These are phyloP conservation scores for Phoma sp. DNA, from an alignment of 2,329 filamentous ascomycete species.

Conservation along the genomic window DNA sequence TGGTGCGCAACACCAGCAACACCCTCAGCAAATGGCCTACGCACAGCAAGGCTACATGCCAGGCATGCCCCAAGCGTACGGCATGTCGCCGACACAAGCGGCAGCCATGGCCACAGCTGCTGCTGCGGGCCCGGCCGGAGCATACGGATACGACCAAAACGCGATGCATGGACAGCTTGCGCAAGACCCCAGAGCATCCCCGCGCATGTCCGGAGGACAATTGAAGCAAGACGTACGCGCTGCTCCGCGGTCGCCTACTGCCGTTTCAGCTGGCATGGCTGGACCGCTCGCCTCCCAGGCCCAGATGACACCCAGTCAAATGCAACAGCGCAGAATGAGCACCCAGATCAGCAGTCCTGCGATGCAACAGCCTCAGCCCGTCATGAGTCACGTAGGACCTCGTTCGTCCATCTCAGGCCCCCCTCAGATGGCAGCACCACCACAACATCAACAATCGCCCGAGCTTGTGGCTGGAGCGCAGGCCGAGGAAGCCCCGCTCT, in stretches of 20 bases:
- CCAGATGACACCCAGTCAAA: slow-evolving; percentile 45
- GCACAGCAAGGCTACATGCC: slow-evolving; percentile 78
- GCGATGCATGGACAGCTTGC: slow-evolving; percentile 65
- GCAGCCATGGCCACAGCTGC: slow-evolving; percentile 95
- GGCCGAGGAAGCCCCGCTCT: slow-evolving; percentile 90
- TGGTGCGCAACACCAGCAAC: slow-evolving; percentile 65
- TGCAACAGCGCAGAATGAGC: slow-evolving; percentile 51
- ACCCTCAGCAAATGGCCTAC: slow-evolving; percentile 79
- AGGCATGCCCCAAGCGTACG: slow-evolving; percentile 76
- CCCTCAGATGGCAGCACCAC: slow-evolving; percentile 62
- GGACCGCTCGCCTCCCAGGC: slow-evolving; percentile 47
- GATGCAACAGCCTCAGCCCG: slow-evolving; percentile 73
- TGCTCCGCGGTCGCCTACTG: slow-evolving; percentile 76
- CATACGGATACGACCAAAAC: slow-evolving; percentile 68
- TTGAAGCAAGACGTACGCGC: slow-evolving; percentile 73
- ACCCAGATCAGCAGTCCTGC: slow-evolving; percentile 51
- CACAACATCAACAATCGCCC: slow-evolving; percentile 76
- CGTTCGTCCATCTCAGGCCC: slow-evolving; percentile 57
- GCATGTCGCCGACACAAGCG: slow-evolving; percentile 81
- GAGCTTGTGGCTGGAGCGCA: slow-evolving; percentile 72
- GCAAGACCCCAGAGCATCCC: slow-evolving; percentile 68
- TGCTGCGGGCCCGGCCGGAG: slow-evolving; percentile 76
- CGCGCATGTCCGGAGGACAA: slow-evolving; percentile 72
- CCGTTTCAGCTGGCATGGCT: slow-evolving; percentile 67
- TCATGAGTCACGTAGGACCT: slow-evolving; percentile 72